Evolutionary conservation across 768 basidiomycete species (phyloP).

Genomic region (Podaxis carcinomalis): DNA sequence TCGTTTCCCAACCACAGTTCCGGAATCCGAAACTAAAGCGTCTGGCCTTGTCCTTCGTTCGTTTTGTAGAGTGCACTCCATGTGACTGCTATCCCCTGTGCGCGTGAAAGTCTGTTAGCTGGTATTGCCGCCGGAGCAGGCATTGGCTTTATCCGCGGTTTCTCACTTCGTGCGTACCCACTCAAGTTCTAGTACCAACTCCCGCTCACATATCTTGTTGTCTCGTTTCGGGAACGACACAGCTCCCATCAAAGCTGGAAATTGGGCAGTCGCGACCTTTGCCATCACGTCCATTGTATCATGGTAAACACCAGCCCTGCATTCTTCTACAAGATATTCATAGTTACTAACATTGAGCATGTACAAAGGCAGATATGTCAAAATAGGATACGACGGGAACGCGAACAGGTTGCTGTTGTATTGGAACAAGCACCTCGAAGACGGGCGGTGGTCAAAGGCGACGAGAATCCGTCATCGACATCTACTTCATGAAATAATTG

Average conservation of each 20-base stretch:
- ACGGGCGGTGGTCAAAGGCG: conserved; percentile 3
- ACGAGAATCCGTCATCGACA: conserved; percentile 1
- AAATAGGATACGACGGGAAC: conserved; percentile 48
- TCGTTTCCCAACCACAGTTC: too few species aligned
- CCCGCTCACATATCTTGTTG: background rate
- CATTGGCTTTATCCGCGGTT: conserved; percentile 68
- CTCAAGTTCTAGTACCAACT: background rate
- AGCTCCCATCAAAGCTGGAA: conserved; percentile 65
- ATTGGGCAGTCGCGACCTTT: conserved; percentile 81
- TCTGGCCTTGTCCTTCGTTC: background rate
- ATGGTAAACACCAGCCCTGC: conserved; percentile 38
- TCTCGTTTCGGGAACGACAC: background rate
- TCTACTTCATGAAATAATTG: background rate
- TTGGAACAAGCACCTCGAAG: conserved; percentile 8
- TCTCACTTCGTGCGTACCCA: conserved; percentile 54
- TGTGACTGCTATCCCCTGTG: conserved; percentile 72
- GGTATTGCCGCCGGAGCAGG: conserved; percentile 81
- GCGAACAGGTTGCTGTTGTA: conserved; percentile 37
- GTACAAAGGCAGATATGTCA: conserved; percentile 59
- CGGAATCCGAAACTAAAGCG: background rate
- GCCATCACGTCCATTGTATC: conserved; percentile 60
- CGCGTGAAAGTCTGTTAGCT: conserved; percentile 66
- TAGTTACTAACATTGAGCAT: background rate
- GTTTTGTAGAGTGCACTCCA: conserved; percentile 46
- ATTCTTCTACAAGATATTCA: background rate